Evolutionary conservation across 257 asterid genomes (phyloP).

Genomic region (Solanum chilense): DNA sequence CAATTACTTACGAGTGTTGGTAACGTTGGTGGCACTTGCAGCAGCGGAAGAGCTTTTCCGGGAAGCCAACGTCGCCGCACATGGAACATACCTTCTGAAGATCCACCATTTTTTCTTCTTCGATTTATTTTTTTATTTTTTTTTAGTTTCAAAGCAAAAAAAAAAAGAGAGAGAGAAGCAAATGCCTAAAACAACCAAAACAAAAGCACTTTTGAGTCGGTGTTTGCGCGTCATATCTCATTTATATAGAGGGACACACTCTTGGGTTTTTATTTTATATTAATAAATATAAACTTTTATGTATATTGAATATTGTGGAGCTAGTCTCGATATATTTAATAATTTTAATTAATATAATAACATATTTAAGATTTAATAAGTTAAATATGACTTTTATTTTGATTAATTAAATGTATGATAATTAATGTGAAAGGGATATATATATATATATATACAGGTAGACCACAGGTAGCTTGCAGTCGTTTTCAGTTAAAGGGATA

Average conservation of each 20-base stretch:
- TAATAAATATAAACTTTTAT: too few relatives aligned
- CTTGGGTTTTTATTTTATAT: background rate
- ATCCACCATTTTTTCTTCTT: slow-evolving; percentile 48
- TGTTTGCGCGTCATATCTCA: background rate
- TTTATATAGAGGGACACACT: background rate
- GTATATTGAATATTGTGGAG: background rate
- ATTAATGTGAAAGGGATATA: slow-evolving; percentile 1
- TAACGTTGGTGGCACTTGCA: slow-evolving; percentile 75
- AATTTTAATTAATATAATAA: too few relatives aligned
- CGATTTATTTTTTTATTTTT: background rate
- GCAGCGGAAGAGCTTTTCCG: slow-evolving; percentile 94
- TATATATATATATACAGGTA: slow-evolving; percentile 27
- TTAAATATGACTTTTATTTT: background rate
- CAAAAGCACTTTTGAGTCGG: background rate
- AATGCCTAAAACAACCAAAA: background rate
- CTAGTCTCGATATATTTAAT: background rate
- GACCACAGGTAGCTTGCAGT: slow-evolving; percentile 73
- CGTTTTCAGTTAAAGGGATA: slow-evolving; percentile 46
- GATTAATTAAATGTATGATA: background rate
- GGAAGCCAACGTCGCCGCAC: slow-evolving; percentile 97
- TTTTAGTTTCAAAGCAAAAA: background rate
- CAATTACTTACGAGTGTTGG: slow-evolving; percentile 57
- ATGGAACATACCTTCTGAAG: slow-evolving; percentile 71
- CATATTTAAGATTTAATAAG: background rate
- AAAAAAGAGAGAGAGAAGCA: background rate